phyloP scores from a whole-genome alignment of 2,329 filamentous ascomycete species.

The Ophiosphaerella korrae region DNA sequence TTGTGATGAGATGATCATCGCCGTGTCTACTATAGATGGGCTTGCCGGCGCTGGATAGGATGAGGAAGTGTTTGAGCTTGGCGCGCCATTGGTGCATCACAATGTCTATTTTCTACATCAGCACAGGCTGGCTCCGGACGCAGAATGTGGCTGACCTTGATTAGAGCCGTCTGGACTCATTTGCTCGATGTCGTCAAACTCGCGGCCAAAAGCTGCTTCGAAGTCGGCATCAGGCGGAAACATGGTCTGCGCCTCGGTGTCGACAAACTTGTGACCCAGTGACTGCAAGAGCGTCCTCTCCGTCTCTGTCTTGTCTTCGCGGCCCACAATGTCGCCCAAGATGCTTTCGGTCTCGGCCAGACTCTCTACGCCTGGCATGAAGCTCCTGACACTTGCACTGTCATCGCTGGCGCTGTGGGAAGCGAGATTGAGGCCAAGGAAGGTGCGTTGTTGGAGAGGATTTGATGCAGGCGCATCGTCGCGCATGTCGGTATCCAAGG shows the following conservation, averaged over 20 bases:
- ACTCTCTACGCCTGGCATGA: constrained; percentile 65
- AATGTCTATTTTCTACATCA: constrained; percentile 45
- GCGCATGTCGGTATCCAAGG: constrained; percentile 63
- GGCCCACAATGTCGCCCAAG: constrained; percentile 70
- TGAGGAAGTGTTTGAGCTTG: constrained; percentile 96
- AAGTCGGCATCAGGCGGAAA: constrained; percentile 53
- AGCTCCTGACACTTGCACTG: constrained; percentile 69
- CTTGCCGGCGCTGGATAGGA: constrained; percentile 93
- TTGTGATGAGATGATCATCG: constrained; percentile 85
- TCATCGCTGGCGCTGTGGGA: constrained; percentile 62
- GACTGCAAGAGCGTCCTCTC: constrained; percentile 72
- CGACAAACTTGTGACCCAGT: constrained; percentile 62
- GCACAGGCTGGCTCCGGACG: constrained; percentile 23
- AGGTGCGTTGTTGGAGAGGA: constrained; percentile 47
- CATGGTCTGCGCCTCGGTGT: constrained; percentile 61
- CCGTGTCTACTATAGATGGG: constrained; percentile 97
- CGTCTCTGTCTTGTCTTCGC: constrained; percentile 64
- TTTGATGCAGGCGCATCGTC: constrained; percentile 35
- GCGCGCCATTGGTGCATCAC: constrained; percentile 79
- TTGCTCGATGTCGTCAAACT: constrained; percentile 77
- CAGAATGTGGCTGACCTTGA: constrained; percentile 59
- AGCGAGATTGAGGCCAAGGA: constrained; percentile 46
- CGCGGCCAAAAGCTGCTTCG: constrained; percentile 71
- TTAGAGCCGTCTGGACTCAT: constrained; percentile 59
- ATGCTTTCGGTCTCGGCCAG: constrained; percentile 80